A percentile compares a stretch with the other conserved stretches of the same genome.
phyloP scores from a whole-genome alignment of 768 basidiomycete species.

The Boletellus emodensis region DNA sequence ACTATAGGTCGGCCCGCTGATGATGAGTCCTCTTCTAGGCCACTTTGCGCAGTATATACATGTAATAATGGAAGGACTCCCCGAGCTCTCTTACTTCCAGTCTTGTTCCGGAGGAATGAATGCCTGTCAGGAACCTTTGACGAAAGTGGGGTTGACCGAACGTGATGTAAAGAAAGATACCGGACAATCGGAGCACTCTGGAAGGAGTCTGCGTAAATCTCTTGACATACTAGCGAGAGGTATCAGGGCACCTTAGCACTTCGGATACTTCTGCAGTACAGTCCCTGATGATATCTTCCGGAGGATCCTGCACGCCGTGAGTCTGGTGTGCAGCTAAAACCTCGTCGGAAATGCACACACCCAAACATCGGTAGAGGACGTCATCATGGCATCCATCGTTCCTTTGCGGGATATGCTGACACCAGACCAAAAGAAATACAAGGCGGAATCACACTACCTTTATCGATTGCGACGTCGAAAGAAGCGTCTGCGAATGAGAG shows the following conservation, averaged over 20 bases:
- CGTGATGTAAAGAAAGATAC: constrained; percentile 74
- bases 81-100: constrained; percentile 70
- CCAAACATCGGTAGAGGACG: constrained; percentile 79
- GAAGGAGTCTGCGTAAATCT: background rate
- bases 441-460: constrained; percentile 42
- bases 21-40: background rate
- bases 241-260: constrained; percentile 50
- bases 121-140: constrained; percentile 52
- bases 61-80: constrained; percentile 79
- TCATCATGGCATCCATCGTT: constrained; percentile 91
- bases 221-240: background rate
- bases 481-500: constrained; percentile 52
- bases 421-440: background rate
- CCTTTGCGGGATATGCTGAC: constrained; percentile 31
- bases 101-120: constrained; percentile 44
- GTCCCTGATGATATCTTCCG: constrained; percentile 61
- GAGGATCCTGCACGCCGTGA: constrained; percentile 54
- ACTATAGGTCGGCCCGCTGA: too few relatives aligned
- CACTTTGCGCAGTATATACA: constrained; percentile 57
- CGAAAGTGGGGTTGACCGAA: constrained; percentile 92
- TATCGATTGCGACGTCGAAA: constrained; percentile 84
- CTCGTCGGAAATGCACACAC: constrained; percentile 33
- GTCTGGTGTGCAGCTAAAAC: background rate
- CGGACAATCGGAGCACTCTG: constrained; percentile 62
- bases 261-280: constrained; percentile 78